Percentiles rank a stretch among this genome's conserved stretches.
These are phyloP conservation scores for Pleurotus tuoliensis DNA, from an alignment of 768 basidiomycete species.

Conservation along the genomic window DNA sequence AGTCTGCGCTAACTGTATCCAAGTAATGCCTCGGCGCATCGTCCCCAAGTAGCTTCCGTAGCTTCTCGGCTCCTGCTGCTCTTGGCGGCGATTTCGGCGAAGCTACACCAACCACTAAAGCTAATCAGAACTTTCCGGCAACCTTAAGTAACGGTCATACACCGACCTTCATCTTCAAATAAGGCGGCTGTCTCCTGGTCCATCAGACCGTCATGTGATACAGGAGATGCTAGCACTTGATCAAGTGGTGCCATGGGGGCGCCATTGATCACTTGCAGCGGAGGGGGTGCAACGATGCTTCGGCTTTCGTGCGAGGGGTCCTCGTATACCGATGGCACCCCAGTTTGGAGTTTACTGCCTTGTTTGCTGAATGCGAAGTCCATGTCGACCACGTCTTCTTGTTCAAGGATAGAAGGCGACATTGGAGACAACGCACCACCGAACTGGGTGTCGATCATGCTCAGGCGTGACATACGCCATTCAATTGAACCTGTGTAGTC, in stretches of 20 bases:
- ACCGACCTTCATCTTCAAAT: conserved; percentile 38
- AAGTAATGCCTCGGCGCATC: conserved; percentile 33
- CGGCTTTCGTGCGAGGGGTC: background rate
- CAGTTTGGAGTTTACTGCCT: conserved; percentile 27
- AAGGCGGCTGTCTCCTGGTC: conserved; percentile 21
- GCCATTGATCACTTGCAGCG: conserved; percentile 18
- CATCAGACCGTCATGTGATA: background rate
- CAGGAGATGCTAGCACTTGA: conserved; percentile 5
- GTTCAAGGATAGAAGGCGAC: conserved; percentile 29
- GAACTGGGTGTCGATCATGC: conserved; percentile 51
- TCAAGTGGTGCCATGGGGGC: conserved; percentile 10
- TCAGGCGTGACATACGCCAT: conserved; percentile 71
- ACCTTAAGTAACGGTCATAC: background rate
- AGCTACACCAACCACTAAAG: conserved; percentile 7
- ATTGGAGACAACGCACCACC: conserved; percentile 34
- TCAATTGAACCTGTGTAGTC: conserved; percentile 76
- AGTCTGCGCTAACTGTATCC: conserved; percentile 39
- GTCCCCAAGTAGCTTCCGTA: conserved; percentile 64
- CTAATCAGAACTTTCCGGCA: background rate
- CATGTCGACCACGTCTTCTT: conserved; percentile 58
- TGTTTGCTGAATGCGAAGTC: conserved; percentile 45
- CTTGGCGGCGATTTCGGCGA: conserved; percentile 28
- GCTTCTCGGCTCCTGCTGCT: conserved; percentile 44
- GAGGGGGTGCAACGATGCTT: background rate
- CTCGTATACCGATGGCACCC: conserved; percentile 1